Evolutionary conservation across 2,329 filamentous ascomycete species (phyloP), one percentile per base, ranked within the genome.

Genomic region (Aureobasidium sp.): DNA sequence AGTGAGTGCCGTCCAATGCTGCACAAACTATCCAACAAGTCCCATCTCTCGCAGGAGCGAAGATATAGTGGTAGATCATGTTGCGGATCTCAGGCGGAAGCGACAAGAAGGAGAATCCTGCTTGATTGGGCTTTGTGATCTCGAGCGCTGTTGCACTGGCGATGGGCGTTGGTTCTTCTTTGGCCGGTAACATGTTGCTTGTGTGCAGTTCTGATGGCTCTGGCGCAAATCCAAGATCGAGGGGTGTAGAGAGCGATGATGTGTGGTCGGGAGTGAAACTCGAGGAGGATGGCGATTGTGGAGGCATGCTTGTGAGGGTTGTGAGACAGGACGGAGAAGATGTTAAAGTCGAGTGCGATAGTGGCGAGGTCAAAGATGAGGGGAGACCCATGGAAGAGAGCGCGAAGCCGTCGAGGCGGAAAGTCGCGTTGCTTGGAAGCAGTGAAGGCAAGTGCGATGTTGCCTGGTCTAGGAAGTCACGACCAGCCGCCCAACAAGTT

Each of bases 61-160:
- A 54, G 15, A 54, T 24, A 17, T 29, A 31, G 15, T 42, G 14
- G 9, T 42, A 54, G 22, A 54, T 54, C 50, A 40, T 40, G 24
- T 54, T 54, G 50, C 50, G 50, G 5, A 42, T 29, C 37, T 54
- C 50, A 54, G 50, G 37, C 22, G 50, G 50, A 15, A 54, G 50
- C 50, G 50, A 54, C 50, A 54, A 54, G 17, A 54, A 19, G 14
- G 35, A 3, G 5, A 54, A 35, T 11, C 35, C 8, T 29, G 35
- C 0, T 37, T 42, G 50, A 29, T 24, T 5, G 3, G 22, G 17
- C 33, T 42, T 31, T 15, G 2, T n/a, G 7, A 3, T 19, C 8
- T 40, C 17, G 0, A 42, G 37, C 7, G 24, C 7, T 8, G 37
- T 29, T n/a, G 37, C 50, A 27, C 7, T 2, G 8, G 19, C 49